Evolutionary conservation across 768 basidiomycete genomes (phyloP).

Genomic region (Pisolithus tinctorius): DNA sequence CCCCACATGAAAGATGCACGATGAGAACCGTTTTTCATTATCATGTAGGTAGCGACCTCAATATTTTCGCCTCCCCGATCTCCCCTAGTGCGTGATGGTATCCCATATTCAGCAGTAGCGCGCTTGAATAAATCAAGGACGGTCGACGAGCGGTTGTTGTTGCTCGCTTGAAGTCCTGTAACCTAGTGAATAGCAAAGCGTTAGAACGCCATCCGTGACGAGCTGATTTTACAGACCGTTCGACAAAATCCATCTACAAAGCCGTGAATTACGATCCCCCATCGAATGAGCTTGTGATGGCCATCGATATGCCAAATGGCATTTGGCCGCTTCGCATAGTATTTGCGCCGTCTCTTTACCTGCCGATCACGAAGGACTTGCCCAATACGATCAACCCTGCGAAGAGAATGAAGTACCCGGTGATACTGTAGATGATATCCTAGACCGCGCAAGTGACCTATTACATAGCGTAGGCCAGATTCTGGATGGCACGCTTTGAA

Average conservation of each 20-base stretch:
- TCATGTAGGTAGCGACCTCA: slow-evolving; percentile 22
- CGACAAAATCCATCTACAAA: slow-evolving; percentile 23
- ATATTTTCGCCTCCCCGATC: slow-evolving; percentile 37
- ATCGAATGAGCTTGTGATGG: slow-evolving; percentile 24
- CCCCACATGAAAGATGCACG: slow-evolving; percentile 35
- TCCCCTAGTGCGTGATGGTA: slow-evolving; percentile 27
- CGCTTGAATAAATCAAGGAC: slow-evolving; percentile 3
- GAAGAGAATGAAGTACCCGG: slow-evolving; percentile 20
- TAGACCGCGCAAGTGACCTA: slow-evolving; percentile 21
- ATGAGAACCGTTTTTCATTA: slow-evolving; percentile 6
- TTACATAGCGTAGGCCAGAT: slow-evolving; percentile 23
- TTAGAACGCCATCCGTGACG: background rate
- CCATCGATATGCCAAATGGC: slow-evolving; percentile 21
- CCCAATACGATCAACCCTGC: slow-evolving; percentile 5
- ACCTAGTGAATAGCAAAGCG: background rate
- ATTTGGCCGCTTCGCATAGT: slow-evolving; percentile 11
- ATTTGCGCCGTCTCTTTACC: slow-evolving; percentile 4
- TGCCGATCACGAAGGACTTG: background rate
- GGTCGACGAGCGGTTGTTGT: too few species aligned
- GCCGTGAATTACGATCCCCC: slow-evolving; percentile 22
- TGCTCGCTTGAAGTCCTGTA: too few species aligned
- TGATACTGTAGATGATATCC: slow-evolving; percentile 22
- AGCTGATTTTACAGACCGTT: slow-evolving; percentile 10
- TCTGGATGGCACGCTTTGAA: slow-evolving; percentile 5
- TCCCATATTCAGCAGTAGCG: slow-evolving; percentile 17